Evolutionary conservation across 108 stramenopile species (phyloP), one percentile per base, ranked within the genome.

Genomic region (Nitzschia inconspicua): DNA sequence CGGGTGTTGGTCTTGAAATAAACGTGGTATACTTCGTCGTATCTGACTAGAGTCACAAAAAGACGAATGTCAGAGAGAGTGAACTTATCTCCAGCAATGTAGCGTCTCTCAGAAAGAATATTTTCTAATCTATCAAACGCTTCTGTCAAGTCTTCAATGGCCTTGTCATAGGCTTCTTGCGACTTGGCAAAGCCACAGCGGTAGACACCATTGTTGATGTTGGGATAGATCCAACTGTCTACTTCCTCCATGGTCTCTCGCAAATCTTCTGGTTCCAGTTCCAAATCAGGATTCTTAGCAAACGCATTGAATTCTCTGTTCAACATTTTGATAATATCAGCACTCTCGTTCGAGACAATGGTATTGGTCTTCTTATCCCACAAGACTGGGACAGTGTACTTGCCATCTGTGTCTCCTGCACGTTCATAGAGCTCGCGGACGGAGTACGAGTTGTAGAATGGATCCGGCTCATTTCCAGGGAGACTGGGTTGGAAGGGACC

Each of bases 321-420:
- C 24, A 98, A 52, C 91, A 98, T 98, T 37, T 78, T 65, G 11
- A 96, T 86, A 56, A 98, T 98, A 34, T 98, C 95, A n/a, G 88
- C 55, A 61, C 25, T 84, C 76, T 98, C 97, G 52, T 95, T 96
- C 66, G 74, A 84, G 40, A 98, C 97, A 36, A 98, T 95, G 1
- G 79, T 88, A 16, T 80, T 62, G 6, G 66, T 71, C 78, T 93
- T 86, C 70, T 91, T 94, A 79, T 98, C 97, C 52, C 73, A 95
- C 24, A 98, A 75, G 14, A 96, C 66, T 5, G 97, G 97, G 18
- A 94, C 93, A 16, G 94, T 73, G 71, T 82, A 95, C 71, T 94
- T 79, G 14, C 81, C 94, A 24, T 75, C 78, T 7, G 52, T 62
- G 48, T 86, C 86, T 16, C 63, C 70, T n/a, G 82, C 70, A 46